phyloP scores from a whole-genome alignment of 345 rosid species.

The Nephelium lappaceum region DNA sequence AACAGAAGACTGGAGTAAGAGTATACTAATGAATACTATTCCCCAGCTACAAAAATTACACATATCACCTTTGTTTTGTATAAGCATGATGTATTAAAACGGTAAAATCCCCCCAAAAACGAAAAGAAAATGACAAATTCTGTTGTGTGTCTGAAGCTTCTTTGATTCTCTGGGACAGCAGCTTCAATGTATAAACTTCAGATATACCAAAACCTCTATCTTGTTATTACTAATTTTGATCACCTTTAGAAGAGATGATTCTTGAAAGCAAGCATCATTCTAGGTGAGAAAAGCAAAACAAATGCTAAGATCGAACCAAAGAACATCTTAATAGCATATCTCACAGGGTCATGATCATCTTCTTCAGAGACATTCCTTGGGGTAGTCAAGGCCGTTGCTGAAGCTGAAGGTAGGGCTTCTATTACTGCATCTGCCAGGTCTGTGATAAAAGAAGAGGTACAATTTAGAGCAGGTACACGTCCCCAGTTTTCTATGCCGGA shows the following conservation, averaged over 20 bases:
- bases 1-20: not conserved
- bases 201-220: not conserved
- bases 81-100: not conserved
- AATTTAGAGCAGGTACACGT: constrained; percentile 82
- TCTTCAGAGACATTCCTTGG: constrained; percentile 45
- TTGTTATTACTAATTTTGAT: not conserved
- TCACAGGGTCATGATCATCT: constrained; percentile 48
- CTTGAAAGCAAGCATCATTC: constrained; percentile 58
- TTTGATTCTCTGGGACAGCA: not conserved
- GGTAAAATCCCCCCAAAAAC: not conserved
- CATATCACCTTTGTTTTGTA: not conserved
- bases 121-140: not conserved
- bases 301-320: constrained; percentile 81
- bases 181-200: not conserved
- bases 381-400: constrained; percentile 55
- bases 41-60: not conserved
- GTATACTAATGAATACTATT: not conserved
- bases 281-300: constrained; percentile 62
- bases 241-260: constrained; percentile 46
- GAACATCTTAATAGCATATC: constrained; percentile 57
- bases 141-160: not conserved
- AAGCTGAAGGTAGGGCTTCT: constrained; percentile 85
- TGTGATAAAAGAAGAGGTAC: constrained; percentile 77
- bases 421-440: constrained; percentile 92
- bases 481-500: constrained; percentile 95